A percentile compares a stretch with the other conserved stretches of the same genome.
Conservation (phyloP, 345 rosid genomes). For the Stellera chamaejasme region DNA sequence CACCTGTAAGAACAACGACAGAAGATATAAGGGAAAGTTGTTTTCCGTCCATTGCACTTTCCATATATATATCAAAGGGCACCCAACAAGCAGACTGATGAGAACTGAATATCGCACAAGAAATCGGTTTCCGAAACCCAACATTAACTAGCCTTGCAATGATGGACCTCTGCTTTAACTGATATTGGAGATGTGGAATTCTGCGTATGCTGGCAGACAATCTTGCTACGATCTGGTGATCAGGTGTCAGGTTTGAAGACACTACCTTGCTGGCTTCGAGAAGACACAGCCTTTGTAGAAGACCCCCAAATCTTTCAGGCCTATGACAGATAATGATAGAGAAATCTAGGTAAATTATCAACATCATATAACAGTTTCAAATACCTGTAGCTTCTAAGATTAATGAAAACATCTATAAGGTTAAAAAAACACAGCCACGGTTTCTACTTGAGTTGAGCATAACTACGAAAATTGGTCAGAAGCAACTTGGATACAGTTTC, state of each 20-base stretch:
- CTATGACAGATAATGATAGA: slow-evolving; percentile 15
- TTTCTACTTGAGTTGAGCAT: too few relatives aligned
- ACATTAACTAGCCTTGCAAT: slow-evolving; percentile 26
- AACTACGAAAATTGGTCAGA: too few relatives aligned
- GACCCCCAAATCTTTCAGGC: slow-evolving; percentile 43
- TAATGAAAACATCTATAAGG: too few relatives aligned
- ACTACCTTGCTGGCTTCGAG: slow-evolving; percentile 27
- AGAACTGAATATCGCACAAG: slow-evolving; percentile 25
- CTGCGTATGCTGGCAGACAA: slow-evolving; percentile 29
- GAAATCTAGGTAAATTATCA: neutral
- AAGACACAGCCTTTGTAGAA: slow-evolving; percentile 37
- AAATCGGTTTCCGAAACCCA: slow-evolving; percentile 24
- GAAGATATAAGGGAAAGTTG: slow-evolving; percentile 45
- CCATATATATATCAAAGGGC: slow-evolving; percentile 50
- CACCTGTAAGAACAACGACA: slow-evolving; percentile 35
- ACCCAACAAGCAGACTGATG: slow-evolving; percentile 47
- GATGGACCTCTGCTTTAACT: slow-evolving; percentile 25
- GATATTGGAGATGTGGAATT: slow-evolving; percentile 25
- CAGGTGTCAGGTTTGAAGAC: slow-evolving; percentile 23
- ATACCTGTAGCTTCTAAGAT: neutral
- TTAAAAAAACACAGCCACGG: too few relatives aligned
- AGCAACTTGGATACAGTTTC: too few relatives aligned
- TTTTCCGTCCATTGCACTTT: slow-evolving; percentile 50
- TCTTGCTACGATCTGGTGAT: slow-evolving; percentile 26
- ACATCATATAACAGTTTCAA: neutral